phyloP scores from a whole-genome alignment of 495 filamentous ascomycete genomes.

The Penicillium waksmanii region DNA sequence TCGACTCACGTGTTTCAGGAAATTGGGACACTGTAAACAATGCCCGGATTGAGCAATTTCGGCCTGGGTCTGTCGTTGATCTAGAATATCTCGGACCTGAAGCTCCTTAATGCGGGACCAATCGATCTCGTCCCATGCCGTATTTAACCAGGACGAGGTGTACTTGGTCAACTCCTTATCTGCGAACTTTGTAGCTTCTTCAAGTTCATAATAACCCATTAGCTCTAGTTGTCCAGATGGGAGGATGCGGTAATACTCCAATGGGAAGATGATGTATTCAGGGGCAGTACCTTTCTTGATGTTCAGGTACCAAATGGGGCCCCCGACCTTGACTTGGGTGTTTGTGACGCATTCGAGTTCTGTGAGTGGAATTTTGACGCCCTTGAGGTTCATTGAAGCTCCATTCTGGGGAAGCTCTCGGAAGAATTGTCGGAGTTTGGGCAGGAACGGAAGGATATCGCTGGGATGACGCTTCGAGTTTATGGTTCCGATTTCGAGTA shows the following conservation, averaged over 20 bases:
- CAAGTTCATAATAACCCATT: background rate
- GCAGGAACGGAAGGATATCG: conserved; percentile 79
- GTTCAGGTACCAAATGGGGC: conserved; percentile 48
- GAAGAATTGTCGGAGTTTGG: conserved; percentile 63
- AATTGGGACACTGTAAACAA: conserved; percentile 70
- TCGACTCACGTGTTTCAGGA: conserved; percentile 78
- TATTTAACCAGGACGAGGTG: conserved; percentile 68
- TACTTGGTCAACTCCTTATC: conserved; percentile 66
- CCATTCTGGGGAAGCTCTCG: conserved; percentile 56
- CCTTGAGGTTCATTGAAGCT: conserved; percentile 65
- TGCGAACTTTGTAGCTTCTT: conserved; percentile 49
- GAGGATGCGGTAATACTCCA: too few species aligned
- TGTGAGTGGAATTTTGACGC: conserved; percentile 63
- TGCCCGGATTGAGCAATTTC: conserved; percentile 57
- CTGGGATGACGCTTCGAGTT: conserved; percentile 68
- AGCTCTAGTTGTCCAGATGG: too few species aligned
- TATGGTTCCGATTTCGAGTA: conserved; percentile 72
- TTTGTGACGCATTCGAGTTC: conserved; percentile 84
- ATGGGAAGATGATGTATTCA: background rate
- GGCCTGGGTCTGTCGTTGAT: conserved; percentile 66
- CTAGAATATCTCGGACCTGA: conserved; percentile 70
- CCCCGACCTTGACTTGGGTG: conserved; percentile 65
- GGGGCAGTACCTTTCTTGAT: conserved; percentile 46
- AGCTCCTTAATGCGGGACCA: conserved; percentile 79
- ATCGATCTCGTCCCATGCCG: conserved; percentile 86